phyloP scores from a whole-genome alignment of 306 rosid genomes.

The Sindora glabra region DNA sequence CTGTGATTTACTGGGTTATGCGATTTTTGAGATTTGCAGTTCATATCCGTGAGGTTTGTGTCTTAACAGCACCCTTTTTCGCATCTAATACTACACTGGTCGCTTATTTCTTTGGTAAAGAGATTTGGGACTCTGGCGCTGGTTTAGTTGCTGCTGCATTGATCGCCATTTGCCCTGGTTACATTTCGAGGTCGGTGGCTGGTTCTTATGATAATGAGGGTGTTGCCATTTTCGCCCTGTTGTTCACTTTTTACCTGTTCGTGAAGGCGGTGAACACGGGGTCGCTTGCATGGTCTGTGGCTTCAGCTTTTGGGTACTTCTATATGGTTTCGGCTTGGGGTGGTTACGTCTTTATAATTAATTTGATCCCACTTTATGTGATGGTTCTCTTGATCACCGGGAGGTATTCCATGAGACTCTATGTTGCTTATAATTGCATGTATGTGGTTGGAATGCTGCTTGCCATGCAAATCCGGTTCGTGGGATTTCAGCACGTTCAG shows the following conservation, averaged over 20 bases:
- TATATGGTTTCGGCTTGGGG: conserved; percentile 99
- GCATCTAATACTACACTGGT: conserved; percentile 94
- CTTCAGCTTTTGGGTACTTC: conserved; percentile 88
- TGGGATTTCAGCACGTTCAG: conserved; percentile 97
- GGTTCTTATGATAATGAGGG: conserved; percentile 98
- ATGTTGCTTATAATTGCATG: conserved; percentile 89
- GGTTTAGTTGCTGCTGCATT: conserved; percentile 88
- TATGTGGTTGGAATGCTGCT: conserved; percentile 92
- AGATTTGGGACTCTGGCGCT: conserved; percentile 93
- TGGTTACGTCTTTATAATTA: conserved; percentile 86
- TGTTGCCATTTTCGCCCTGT: conserved; percentile 81
- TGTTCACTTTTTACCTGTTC: conserved; percentile 76
- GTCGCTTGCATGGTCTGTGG: conserved; percentile 85
- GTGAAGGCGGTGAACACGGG: conserved; percentile 95
- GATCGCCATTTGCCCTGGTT: conserved; percentile 95
- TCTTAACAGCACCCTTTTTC: conserved; percentile 85
- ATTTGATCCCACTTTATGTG: conserved; percentile 82
- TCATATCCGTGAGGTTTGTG: conserved; percentile 97
- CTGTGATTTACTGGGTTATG: conserved; percentile 57
- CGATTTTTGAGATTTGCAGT: conserved; percentile 63
- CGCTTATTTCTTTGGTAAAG: conserved; percentile 87
- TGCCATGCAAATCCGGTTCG: conserved; percentile 98
- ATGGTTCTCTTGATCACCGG: conserved; percentile 80
- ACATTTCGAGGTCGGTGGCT: conserved; percentile 91
- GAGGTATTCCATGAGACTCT: conserved; percentile 81